Evolutionary conservation across 805 yeast species (phyloP).

Genomic region (Metschnikowia bowlesiae): DNA sequence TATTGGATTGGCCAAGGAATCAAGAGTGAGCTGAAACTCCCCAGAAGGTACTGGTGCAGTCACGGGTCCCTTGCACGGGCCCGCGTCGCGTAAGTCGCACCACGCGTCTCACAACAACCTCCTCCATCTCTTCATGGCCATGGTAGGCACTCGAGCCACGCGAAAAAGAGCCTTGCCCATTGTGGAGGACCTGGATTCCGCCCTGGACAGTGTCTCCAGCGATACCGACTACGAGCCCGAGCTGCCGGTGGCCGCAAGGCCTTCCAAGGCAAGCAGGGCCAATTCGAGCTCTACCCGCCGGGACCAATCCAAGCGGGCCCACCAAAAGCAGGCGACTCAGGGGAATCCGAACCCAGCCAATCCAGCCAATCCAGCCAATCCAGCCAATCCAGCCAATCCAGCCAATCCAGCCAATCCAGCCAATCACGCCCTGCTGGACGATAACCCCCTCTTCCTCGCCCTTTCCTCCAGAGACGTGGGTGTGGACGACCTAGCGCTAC

Average conservation of each 20-base stretch:
- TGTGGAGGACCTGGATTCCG: background rate
- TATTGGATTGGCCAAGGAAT: too few relatives aligned
- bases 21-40: too few relatives aligned
- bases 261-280: background rate
- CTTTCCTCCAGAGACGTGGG: constrained; percentile 30
- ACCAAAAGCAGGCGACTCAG: background rate
- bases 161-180: constrained; percentile 1
- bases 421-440: constrained; percentile 7
- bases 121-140: background rate
- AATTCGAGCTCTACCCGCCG: background rate
- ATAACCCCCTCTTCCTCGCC: constrained; percentile 28
- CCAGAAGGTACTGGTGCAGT: too few relatives aligned
- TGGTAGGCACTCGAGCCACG: background rate
- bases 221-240: background rate
- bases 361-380: background rate
- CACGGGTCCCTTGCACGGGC: too few relatives aligned
- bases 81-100: background rate
- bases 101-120: background rate
- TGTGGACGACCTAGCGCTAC: constrained; percentile 32
- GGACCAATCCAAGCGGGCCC: background rate
- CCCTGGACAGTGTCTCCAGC: background rate
- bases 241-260: background rate
- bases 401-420: background rate
- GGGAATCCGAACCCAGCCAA: background rate
- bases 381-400: background rate